phyloP scores from a whole-genome alignment of 345 rosid genomes.

The Limnanthes douglasii region DNA sequence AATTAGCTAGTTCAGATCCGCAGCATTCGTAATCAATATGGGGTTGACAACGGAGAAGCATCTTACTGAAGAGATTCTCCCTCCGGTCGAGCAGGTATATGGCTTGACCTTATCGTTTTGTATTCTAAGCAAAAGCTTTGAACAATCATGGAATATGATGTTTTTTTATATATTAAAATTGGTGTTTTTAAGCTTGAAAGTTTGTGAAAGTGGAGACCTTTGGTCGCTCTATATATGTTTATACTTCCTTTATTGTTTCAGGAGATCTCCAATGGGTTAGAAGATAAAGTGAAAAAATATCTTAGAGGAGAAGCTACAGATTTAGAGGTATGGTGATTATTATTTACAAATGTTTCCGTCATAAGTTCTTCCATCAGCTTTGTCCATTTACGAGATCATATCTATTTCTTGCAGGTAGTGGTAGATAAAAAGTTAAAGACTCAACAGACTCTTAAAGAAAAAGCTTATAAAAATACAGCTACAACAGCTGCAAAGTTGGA shows the following conservation, averaged over 20 bases:
- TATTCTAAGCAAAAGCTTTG: no score
- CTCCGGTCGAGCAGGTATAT: conserved; percentile 29
- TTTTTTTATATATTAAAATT: neutral
- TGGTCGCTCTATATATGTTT: neutral
- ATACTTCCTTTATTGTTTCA: conserved; percentile 13
- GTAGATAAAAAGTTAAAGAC: conserved; percentile 63
- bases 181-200: neutral
- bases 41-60: conserved; percentile 14
- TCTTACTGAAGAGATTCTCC: conserved; percentile 12
- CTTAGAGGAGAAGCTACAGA: conserved; percentile 63
- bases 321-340: conserved; percentile 35
- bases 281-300: conserved; percentile 39
- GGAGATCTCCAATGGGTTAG: conserved; percentile 41
- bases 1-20: no score
- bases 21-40: no score
- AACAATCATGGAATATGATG: neutral
- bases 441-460: conserved; percentile 54
- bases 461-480: conserved; percentile 49
- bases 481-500: conserved; percentile 73
- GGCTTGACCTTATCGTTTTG: no score
- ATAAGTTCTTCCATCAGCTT: conserved; percentile 1
- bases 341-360: conserved; percentile 4
- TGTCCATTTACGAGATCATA: neutral
- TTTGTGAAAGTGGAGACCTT: neutral
- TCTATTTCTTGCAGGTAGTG: conserved; percentile 10